These are phyloP conservation scores for Ceratobasidium sp. DNA, from an alignment of 1,284 basidiomycete genomes.

Conservation along the genomic window DNA sequence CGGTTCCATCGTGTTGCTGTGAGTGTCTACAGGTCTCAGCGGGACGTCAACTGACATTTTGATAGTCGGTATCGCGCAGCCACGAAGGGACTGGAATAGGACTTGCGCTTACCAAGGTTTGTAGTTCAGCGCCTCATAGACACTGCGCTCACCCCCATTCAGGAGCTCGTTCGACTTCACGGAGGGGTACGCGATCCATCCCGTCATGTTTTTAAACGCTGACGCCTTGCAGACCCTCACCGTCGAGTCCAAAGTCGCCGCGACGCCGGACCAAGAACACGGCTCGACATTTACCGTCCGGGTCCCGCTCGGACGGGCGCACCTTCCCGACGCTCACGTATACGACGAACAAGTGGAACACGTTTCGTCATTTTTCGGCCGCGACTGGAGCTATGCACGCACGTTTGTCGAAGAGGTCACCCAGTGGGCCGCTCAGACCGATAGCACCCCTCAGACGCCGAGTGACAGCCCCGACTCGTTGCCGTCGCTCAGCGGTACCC, in stretches of 20 bases:
- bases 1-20: constrained; percentile 47
- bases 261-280: constrained; percentile 42
- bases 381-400: constrained; percentile 43
- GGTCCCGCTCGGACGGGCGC: constrained; percentile 46
- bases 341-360: constrained; percentile 45
- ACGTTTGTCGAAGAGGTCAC: constrained; percentile 47
- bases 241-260: constrained; percentile 5
- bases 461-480: constrained; percentile 42
- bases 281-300: constrained; percentile 47
- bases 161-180: constrained; percentile 48
- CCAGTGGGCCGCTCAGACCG: constrained; percentile 42
- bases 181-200: constrained; percentile 41
- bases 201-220: not conserved
- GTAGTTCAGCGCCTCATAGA: not conserved
- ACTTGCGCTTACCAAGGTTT: constrained; percentile 46
- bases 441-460: constrained; percentile 27
- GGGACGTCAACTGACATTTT: not conserved
- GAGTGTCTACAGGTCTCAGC: not conserved
- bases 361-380: constrained; percentile 33
- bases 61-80: constrained; percentile 45
- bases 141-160: not conserved
- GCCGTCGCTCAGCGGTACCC: constrained; percentile 42
- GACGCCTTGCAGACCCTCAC: constrained; percentile 7
- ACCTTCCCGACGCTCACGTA: constrained; percentile 42
- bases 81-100: constrained; percentile 50